A percentile compares a stretch with the other conserved stretches of the same genome.
These are phyloP conservation scores for Alternaria arborescens DNA, from an alignment of 2,329 filamentous ascomycete genomes.

Conservation along the genomic window DNA sequence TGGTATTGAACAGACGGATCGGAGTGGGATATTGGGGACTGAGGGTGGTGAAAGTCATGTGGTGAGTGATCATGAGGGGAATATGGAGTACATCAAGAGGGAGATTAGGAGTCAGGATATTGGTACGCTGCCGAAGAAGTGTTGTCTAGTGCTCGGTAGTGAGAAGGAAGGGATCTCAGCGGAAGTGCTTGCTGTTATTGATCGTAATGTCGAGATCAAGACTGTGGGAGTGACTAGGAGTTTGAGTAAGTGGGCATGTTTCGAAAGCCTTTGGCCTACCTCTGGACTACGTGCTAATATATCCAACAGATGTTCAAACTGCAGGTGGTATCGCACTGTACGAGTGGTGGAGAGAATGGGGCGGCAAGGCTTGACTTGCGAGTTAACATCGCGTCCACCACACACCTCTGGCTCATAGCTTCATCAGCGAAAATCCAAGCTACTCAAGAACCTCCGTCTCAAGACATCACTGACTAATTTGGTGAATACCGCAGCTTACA, in stretches of 20 bases:
- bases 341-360: slow-evolving; percentile 60
- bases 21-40: slow-evolving; percentile 55
- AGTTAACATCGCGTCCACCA: neutral
- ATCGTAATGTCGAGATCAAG: slow-evolving; percentile 62
- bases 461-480: neutral
- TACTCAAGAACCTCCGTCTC: neutral
- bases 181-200: slow-evolving; percentile 58
- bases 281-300: neutral
- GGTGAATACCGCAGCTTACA: neutral
- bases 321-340: slow-evolving; percentile 61
- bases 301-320: slow-evolving; percentile 58
- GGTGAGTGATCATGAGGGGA: neutral
- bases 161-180: slow-evolving; percentile 62
- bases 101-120: slow-evolving; percentile 9
- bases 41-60: slow-evolving; percentile 9
- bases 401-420: neutral
- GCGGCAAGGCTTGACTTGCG: slow-evolving; percentile 7
- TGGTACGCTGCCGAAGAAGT: slow-evolving; percentile 49
- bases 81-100: neutral
- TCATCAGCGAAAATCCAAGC: neutral
- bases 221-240: slow-evolving; percentile 63
- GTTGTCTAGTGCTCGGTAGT: slow-evolving; percentile 59
- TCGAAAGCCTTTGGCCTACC: neutral
- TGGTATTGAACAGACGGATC: slow-evolving; percentile 64
- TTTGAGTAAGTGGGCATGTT: slow-evolving; percentile 47